Evolutionary conservation across 2,329 filamentous ascomycete genomes (phyloP).

Genomic region (Apiospora aurea): DNA sequence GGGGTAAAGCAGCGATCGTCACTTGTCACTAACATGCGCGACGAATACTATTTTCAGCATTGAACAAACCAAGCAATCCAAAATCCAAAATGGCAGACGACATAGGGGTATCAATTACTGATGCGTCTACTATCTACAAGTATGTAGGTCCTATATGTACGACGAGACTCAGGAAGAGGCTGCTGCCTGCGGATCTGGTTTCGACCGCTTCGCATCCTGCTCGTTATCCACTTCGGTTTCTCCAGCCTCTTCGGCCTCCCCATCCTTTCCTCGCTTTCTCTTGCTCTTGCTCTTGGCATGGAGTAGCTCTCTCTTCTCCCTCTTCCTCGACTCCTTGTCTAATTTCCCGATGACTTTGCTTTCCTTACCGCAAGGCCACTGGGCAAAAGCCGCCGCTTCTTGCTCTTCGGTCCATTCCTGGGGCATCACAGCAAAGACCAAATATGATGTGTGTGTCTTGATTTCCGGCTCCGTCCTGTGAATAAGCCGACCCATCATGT

Average conservation of each 20-base stretch:
- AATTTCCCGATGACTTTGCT: constrained; percentile 59
- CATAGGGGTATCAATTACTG: constrained; percentile 9
- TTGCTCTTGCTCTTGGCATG: constrained; percentile 55
- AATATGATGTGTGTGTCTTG: constrained; percentile 96
- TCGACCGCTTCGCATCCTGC: constrained; percentile 15
- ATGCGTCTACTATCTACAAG: not conserved
- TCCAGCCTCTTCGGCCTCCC: not conserved
- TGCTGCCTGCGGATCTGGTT: constrained; percentile 16
- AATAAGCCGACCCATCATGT: constrained; percentile 78
- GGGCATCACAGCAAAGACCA: constrained; percentile 92
- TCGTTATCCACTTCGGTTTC: constrained; percentile 2
- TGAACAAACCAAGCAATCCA: not conserved
- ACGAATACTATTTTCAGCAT: not conserved
- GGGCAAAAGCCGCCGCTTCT: constrained; percentile 70
- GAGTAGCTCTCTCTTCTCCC: constrained; percentile 62
- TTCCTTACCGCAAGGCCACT: constrained; percentile 68
- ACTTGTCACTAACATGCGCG: not conserved
- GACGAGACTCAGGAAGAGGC: not conserved
- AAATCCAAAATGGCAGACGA: not conserved
- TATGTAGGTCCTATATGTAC: constrained; percentile 2
- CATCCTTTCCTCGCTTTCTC: constrained; percentile 34
- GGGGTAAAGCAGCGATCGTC: constrained; percentile 9
- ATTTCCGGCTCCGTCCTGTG: constrained; percentile 87
- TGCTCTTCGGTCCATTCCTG: constrained; percentile 84
- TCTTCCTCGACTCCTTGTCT: constrained; percentile 61